Conservation (phyloP, 495 filamentous ascomycete genomes). For the Hypoxylon perforatum region DNA sequence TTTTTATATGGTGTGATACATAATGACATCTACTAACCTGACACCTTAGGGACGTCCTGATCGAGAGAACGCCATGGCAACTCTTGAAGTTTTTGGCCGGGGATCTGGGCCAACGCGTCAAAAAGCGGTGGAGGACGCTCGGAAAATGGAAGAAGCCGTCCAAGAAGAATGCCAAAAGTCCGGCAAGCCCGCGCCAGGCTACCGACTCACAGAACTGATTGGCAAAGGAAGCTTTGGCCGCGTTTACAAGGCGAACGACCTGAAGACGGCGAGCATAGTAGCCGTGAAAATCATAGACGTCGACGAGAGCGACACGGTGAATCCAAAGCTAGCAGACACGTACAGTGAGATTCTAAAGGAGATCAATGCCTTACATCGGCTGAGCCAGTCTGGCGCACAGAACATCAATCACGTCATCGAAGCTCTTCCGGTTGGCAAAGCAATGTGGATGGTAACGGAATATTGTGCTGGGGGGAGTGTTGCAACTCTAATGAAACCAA, state of each 20-base stretch:
- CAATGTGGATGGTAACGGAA: conserved; percentile 96
- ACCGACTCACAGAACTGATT: conserved; percentile 87
- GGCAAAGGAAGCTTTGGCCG: conserved; percentile 96
- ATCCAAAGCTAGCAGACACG: conserved; percentile 79
- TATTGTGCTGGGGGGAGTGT: conserved; percentile 96
- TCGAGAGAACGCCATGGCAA: conserved; percentile 49
- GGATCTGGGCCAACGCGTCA: conserved; percentile 54
- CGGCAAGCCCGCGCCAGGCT: conserved; percentile 63
- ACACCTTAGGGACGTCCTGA: not conserved
- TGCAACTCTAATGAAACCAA: conserved; percentile 78
- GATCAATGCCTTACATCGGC: conserved; percentile 83
- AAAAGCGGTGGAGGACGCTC: conserved; percentile 66
- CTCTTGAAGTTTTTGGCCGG: conserved; percentile 53
- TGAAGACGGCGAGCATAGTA: conserved; percentile 71
- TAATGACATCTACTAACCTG: conserved; percentile 17
- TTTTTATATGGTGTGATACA: not conserved
- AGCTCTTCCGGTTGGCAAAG: conserved; percentile 83
- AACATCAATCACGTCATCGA: conserved; percentile 94
- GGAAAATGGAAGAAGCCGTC: conserved; percentile 63
- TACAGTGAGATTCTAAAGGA: conserved; percentile 90
- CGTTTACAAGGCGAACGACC: conserved; percentile 83
- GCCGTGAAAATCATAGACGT: conserved; percentile 97
- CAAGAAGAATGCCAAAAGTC: conserved; percentile 59
- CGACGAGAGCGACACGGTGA: conserved; percentile 82
- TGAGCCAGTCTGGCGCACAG: conserved; percentile 83